These are phyloP conservation scores for Dichotomocladium elegans DNA, from an alignment of 371 early-diverging fungal species.

Conservation along the genomic window DNA sequence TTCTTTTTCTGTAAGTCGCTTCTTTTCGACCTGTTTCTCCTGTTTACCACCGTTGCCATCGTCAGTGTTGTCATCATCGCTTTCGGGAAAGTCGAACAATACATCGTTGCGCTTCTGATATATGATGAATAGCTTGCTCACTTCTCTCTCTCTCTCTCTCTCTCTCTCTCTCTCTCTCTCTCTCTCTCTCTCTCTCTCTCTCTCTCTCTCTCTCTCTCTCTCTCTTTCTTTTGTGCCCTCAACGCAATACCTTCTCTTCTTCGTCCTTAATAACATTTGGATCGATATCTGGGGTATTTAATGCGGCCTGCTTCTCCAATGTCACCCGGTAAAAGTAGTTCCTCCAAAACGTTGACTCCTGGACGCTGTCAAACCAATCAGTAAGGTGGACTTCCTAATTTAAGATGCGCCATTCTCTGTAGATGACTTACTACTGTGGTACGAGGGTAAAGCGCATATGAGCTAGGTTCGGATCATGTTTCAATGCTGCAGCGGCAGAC, in stretches of 20 bases:
- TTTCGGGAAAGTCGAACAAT: conserved; percentile 2
- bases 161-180: too few species aligned
- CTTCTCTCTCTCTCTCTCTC: too few species aligned
- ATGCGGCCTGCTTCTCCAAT: conserved; percentile 50
- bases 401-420: not conserved
- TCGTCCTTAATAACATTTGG: conserved; percentile 5
- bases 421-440: conserved; percentile 55
- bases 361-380: conserved; percentile 38
- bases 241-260: conserved; percentile 1
- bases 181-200: too few species aligned
- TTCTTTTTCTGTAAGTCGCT: conserved; percentile 1
- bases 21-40: not conserved
- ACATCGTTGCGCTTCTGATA: not conserved
- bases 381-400: not conserved
- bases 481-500: conserved; percentile 59
- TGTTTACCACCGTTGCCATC: not conserved
- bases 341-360: conserved; percentile 64
- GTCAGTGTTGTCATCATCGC: not conserved
- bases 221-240: not conserved
- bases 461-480: conserved; percentile 54
- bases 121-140: not conserved
- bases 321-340: conserved; percentile 79
- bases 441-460: conserved; percentile 64
- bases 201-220: not conserved
- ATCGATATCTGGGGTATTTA: conserved; percentile 15